phyloP scores from a whole-genome alignment of 345 rosid species.

The Gossypium longicalyx region DNA sequence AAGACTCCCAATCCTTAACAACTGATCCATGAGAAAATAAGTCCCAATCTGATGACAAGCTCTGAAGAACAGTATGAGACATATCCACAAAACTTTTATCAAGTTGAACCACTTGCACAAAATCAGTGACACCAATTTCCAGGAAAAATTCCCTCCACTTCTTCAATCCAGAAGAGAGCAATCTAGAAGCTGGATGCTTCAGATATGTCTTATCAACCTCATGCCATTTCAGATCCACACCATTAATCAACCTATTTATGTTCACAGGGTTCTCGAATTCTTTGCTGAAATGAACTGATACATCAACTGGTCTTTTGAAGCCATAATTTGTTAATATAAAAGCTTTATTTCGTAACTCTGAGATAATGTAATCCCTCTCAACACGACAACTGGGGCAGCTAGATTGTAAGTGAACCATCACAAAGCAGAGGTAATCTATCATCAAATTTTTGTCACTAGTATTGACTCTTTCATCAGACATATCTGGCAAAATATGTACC shows the following conservation, averaged over 20 bases:
- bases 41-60: constrained; percentile 28
- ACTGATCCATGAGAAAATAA: constrained; percentile 32
- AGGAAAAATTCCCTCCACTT: constrained; percentile 78
- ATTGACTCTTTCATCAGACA: constrained; percentile 34
- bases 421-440: constrained; percentile 78
- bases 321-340: constrained; percentile 69
- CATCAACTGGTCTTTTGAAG: constrained; percentile 44
- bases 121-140: constrained; percentile 80
- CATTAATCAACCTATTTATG: constrained; percentile 45
- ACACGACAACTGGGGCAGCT: constrained; percentile 54
- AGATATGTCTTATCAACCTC: constrained; percentile 66
- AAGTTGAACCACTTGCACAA: constrained; percentile 71
- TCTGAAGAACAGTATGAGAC: constrained; percentile 22
- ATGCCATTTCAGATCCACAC: constrained; percentile 59
- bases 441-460: constrained; percentile 37
- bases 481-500: constrained; percentile 68
- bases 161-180: constrained; percentile 36
- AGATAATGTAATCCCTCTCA: constrained; percentile 61
- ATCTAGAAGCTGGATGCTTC: constrained; percentile 58
- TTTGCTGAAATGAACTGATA: constrained; percentile 65
- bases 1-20: constrained; percentile 85
- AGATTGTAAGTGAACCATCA: constrained; percentile 78
- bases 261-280: constrained; percentile 59
- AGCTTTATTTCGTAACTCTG: constrained; percentile 60
- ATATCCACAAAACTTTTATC: constrained; percentile 56